These are phyloP conservation scores for Verticillium dahliae DNA, from an alignment of 2,329 filamentous ascomycete genomes.

Conservation along the genomic window DNA sequence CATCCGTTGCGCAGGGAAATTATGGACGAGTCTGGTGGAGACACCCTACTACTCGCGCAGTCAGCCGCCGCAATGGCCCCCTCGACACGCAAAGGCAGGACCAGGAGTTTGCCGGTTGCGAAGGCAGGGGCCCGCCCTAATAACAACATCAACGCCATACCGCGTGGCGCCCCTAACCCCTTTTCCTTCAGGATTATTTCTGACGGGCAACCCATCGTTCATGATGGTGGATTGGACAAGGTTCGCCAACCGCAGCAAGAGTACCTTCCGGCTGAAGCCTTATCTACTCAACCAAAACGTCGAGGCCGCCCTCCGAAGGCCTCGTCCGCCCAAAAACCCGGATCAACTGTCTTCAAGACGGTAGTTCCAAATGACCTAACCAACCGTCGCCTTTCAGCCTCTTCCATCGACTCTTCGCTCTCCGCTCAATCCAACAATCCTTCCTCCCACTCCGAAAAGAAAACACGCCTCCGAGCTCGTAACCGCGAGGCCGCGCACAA, in stretches of 20 bases:
- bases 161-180: too few relatives aligned
- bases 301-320: neutral
- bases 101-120: neutral
- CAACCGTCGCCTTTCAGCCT: neutral
- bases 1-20: too few relatives aligned
- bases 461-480: constrained; percentile 8
- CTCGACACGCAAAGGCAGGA: neutral
- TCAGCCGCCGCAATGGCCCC: neutral
- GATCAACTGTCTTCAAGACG: neutral
- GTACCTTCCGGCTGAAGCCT: too few relatives aligned
- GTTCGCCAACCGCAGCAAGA: neutral
- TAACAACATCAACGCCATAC: neutral
- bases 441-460: constrained; percentile 1
- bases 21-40: neutral
- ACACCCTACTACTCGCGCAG: neutral
- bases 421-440: neutral
- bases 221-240: neutral
- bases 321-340: neutral
- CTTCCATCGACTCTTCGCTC: neutral
- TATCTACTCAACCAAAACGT: neutral
- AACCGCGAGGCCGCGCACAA: constrained; percentile 13
- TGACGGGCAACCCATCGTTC: neutral
- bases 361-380: neutral
- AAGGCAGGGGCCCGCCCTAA: neutral
- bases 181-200: neutral